These are phyloP conservation scores for Rubia tinctorum DNA, from an alignment of 305 asterid species.

Conservation along the genomic window DNA sequence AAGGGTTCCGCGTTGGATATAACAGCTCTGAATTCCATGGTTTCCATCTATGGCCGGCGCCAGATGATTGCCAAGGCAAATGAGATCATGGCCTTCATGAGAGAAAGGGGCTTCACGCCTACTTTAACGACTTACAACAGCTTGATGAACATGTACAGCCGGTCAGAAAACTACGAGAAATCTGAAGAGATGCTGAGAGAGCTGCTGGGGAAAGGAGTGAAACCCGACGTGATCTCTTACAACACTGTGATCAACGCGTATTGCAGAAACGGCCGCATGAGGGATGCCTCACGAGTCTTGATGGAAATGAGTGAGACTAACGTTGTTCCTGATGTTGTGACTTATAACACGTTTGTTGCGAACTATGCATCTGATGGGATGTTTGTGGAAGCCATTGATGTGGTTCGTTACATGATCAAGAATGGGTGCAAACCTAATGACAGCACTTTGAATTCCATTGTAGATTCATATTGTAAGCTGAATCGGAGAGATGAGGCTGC, in stretches of 20 bases:
- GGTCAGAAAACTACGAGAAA: slow-evolving; percentile 54
- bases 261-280: slow-evolving; percentile 77
- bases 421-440: slow-evolving; percentile 77
- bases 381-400: slow-evolving; percentile 86
- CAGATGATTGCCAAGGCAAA: slow-evolving; percentile 65
- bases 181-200: slow-evolving; percentile 76
- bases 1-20: slow-evolving; percentile 63
- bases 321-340: slow-evolving; percentile 66
- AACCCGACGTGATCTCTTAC: slow-evolving; percentile 75
- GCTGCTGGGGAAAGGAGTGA: slow-evolving; percentile 51
- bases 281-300: slow-evolving; percentile 76
- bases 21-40: slow-evolving; percentile 73
- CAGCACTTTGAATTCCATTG: slow-evolving; percentile 73
- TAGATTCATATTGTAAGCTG: slow-evolving; percentile 75
- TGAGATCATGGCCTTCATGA: slow-evolving; percentile 62
- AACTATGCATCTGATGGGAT: slow-evolving; percentile 67
- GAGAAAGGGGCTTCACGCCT: slow-evolving; percentile 56
- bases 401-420: slow-evolving; percentile 75
- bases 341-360: slow-evolving; percentile 75
- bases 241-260: slow-evolving; percentile 83
- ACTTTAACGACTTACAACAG: slow-evolving; percentile 78
- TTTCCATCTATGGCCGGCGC: slow-evolving; percentile 83
- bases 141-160: slow-evolving; percentile 86
- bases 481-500: slow-evolving; percentile 70
- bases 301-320: slow-evolving; percentile 62